Base-by-base conservation (phyloP, 495 filamentous ascomycete species). In the Lophiostoma macrostomum region DNA sequence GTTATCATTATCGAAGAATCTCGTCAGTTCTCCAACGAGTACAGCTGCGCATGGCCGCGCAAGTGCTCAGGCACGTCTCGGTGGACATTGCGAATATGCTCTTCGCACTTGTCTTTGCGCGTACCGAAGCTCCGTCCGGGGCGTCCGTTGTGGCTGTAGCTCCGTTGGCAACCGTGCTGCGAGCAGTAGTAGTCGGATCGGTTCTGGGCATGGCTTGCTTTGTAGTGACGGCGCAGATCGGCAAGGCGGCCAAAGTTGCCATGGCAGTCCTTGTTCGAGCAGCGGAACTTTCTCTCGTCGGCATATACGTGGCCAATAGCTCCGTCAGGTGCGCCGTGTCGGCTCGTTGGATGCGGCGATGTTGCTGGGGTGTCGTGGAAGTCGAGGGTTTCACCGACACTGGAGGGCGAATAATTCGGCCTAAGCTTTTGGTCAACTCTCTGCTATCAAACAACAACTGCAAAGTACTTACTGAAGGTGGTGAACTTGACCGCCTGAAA, bases 71-170 rank as follows among this genome's bases (percentile, higher is more conserved):
- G n/a, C n/a, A n/a, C n/a, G n/a, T n/a, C n/a, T n/a, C n/a, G n/a
- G 16, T 46, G 42, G 5, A 46, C 42, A 19, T 6, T 46, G 5
- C 42, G 23, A 4, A 46, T 30, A 32, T 46, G 42, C 27, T 46
- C 42, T 5, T 46, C 42, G 4, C 42, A 16, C 20, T 46, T 46
- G 18, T 46, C 42, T 18, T 31, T 46, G 6, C 42, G 23, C 4
- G 18, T 29, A 20, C 42, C 42, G 20, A 46, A 46, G 13, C 42
- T 20, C 4, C 42, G 8, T 5, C 42, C 42, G 11, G 14, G 29
- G 5, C 18, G 13, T 14, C 42, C 42, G 5, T n/a, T 28, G 12
- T 5, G 4, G 5, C 4, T 5, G 16, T 29, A 11, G 27, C 24
- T 32, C 10, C 42, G 5, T 5, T 4, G 6, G 18, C 42, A 46